A percentile compares a stretch with the other conserved stretches of the same genome.
phyloP scores from a whole-genome alignment of 2,329 filamentous ascomycete species.

The Xylaria sp. region DNA sequence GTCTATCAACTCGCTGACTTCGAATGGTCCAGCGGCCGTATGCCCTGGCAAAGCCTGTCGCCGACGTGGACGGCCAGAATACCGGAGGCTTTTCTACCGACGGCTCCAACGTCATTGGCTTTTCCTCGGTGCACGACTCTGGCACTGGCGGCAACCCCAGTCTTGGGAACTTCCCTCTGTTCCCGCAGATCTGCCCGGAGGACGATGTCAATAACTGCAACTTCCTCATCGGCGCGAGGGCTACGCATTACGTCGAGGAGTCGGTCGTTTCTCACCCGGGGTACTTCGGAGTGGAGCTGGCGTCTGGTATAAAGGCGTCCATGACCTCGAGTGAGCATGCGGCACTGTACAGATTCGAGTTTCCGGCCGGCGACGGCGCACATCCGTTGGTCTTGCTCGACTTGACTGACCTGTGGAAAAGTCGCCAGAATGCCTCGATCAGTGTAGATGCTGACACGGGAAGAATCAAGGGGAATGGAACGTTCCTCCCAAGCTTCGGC shows the following conservation, averaged over 20 bases:
- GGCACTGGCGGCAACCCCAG: slow-evolving; percentile 50
- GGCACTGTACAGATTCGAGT: slow-evolving; percentile 63
- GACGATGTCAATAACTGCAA: slow-evolving; percentile 59
- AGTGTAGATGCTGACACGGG: slow-evolving; percentile 53
- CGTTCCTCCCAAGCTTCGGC: slow-evolving; percentile 64
- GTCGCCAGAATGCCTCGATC: slow-evolving; percentile 52
- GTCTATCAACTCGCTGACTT: not conserved
- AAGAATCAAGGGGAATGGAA: slow-evolving; percentile 59
- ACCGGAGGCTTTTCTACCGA: slow-evolving; percentile 51
- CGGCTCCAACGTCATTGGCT: slow-evolving; percentile 52
- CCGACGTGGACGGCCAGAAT: slow-evolving; percentile 52
- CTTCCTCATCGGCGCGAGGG: slow-evolving; percentile 53
- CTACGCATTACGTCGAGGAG: slow-evolving; percentile 42
- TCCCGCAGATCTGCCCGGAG: slow-evolving; percentile 45
- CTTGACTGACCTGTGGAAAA: slow-evolving; percentile 60
- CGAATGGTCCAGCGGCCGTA: slow-evolving; percentile 45
- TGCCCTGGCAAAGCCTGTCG: slow-evolving; percentile 59
- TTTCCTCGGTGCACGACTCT: slow-evolving; percentile 50
- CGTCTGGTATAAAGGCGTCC: slow-evolving; percentile 55
- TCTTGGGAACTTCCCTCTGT: slow-evolving; percentile 50
- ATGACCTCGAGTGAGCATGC: slow-evolving; percentile 65
- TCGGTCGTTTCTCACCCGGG: slow-evolving; percentile 54
- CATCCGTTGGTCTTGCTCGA: slow-evolving; percentile 61
- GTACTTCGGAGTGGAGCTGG: slow-evolving; percentile 60
- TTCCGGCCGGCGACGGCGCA: slow-evolving; percentile 41